Evolutionary conservation across 192 early-diverging fungal species (phyloP).

Genomic region (Backusella tarrabulga): DNA sequence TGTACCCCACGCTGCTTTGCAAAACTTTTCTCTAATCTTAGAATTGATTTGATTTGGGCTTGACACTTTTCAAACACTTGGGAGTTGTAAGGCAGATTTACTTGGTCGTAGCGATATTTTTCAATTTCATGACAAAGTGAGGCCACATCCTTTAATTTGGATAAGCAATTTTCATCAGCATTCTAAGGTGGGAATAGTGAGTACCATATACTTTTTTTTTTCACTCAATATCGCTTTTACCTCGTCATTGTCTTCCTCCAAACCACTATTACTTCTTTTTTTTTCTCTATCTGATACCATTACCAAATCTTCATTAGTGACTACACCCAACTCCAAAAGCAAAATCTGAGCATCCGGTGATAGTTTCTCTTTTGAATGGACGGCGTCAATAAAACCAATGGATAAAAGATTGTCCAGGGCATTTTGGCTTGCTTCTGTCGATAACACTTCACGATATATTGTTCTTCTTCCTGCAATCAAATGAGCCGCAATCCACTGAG

Average conservation of each 20-base stretch:
- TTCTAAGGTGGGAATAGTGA: background rate
- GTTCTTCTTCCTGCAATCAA: conserved; percentile 38
- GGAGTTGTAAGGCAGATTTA: conserved; percentile 23
- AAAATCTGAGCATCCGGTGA: conserved; percentile 38
- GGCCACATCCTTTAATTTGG: conserved; percentile 24
- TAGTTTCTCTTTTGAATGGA: conserved; percentile 34
- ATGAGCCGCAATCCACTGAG: conserved; percentile 43
- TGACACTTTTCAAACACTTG: conserved; percentile 42
- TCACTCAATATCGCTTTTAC: background rate
- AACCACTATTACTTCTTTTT: background rate
- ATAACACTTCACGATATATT: conserved; percentile 38
- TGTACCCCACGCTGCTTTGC: conserved; percentile 31
- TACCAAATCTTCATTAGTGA: conserved; percentile 35
- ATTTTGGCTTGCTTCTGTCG: conserved; percentile 33
- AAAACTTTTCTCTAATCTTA: conserved; percentile 34
- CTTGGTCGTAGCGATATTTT: conserved; percentile 25
- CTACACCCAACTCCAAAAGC: conserved; percentile 32
- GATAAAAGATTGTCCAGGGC: conserved; percentile 34
- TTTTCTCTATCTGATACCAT: conserved; percentile 26
- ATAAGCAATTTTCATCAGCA: background rate
- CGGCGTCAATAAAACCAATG: conserved; percentile 35
- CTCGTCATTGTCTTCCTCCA: background rate
- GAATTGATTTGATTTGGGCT: conserved; percentile 36
- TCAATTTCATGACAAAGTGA: conserved; percentile 40
- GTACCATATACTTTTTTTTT: background rate